Base-by-base conservation (phyloP, 2,329 filamentous ascomycete genomes). In the Trichothecium roseum region DNA sequence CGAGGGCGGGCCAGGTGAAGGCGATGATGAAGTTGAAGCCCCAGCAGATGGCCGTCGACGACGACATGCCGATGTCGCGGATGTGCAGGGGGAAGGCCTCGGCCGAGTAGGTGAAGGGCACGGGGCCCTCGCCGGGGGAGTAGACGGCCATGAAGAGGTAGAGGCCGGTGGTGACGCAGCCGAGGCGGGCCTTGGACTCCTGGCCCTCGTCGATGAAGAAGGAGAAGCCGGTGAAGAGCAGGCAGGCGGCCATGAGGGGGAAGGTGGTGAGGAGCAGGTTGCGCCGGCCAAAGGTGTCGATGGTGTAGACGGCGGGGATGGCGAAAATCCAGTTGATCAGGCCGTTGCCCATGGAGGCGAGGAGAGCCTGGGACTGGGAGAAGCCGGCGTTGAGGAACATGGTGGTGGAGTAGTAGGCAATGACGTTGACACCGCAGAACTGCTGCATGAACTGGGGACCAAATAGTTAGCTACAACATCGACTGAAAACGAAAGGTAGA, bases 21-120 rank as follows among this genome's bases (percentile, higher is more conserved):
- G 50, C 54, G 32, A 59, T 56, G 44, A 59, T 49, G 30, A 58
- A 59, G 41, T 59, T 59, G 45, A 59, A 63, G 1, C 55, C 52
- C 60, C 59, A 63, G 1, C 54, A 59, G 10, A 59, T 59, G 0
- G 60, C 56, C 0, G 59, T 62, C 12, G 59, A 56, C 0, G 67
- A 56, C 0, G 66, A 63, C 70, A 74, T 74, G 12, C 69, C 70
- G 36, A 71, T 63, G 8, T 68, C 66, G 33, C 72, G 63, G 9
- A 74, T 63, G 30, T 74, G 72, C 0, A 75, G 52, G 1, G 72
- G 71, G 42, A 74, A 75, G 0, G 69, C 72, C 43, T 76, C 72
- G 1, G 72, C 72, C 0, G 68, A 72, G 47, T 76, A 76, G 0
- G 71, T 75, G 43, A 75, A 75, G 0, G 72, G 71, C 0, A 76